phyloP scores from a whole-genome alignment of 2,329 filamentous ascomycete species.

The Microcyclosporella mali region DNA sequence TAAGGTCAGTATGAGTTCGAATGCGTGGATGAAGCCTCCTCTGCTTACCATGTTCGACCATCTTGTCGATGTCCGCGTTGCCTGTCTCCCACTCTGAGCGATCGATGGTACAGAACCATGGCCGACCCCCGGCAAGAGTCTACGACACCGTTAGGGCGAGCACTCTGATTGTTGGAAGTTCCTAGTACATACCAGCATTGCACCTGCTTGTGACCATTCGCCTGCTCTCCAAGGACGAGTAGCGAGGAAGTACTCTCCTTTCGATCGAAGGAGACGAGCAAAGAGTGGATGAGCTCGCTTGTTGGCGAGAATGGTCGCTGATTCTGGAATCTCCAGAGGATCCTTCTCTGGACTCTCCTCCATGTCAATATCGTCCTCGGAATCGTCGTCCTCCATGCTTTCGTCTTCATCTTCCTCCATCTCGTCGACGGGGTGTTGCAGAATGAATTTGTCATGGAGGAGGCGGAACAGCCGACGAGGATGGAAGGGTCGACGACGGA shows the following conservation, averaged over 20 bases:
- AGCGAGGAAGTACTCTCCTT: conserved; percentile 56
- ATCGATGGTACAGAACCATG: conserved; percentile 53
- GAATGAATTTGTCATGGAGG: conserved; percentile 40
- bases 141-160: too few species aligned
- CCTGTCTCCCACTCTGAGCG: conserved; percentile 47
- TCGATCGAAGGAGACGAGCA: conserved; percentile 54
- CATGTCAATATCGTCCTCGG: conserved; percentile 31
- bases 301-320: conserved; percentile 45
- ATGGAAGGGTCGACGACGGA: conserved; percentile 44
- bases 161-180: too few species aligned
- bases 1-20: too few species aligned
- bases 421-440: conserved; percentile 35
- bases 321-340: conserved; percentile 27
- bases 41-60: conserved; percentile 44
- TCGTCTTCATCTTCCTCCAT: conserved; percentile 28
- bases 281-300: conserved; percentile 52
- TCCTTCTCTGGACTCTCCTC: conserved; percentile 33
- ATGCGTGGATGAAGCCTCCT: neutral
- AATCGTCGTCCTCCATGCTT: conserved; percentile 18
- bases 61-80: conserved; percentile 42
- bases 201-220: conserved; percentile 59
- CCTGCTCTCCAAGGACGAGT: conserved; percentile 52
- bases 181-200: conserved; percentile 44
- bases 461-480: conserved; percentile 37
- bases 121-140: conserved; percentile 53